Evolutionary conservation across 2,329 filamentous ascomycete genomes (phyloP).

Genomic region (Fusarium anthophilum): DNA sequence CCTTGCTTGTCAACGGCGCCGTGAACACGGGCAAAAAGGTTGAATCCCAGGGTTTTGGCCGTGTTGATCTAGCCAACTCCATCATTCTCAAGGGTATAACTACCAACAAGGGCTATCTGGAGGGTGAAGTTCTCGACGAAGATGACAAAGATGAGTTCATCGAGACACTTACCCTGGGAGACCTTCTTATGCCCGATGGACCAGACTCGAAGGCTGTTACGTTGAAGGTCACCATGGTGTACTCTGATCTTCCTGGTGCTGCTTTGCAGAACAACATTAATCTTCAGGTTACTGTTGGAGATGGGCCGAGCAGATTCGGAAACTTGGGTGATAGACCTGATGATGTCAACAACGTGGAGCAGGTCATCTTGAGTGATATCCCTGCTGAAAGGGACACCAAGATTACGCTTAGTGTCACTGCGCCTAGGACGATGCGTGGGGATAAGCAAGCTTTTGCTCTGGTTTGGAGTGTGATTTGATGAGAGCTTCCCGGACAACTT

Average conservation of each 20-base stretch:
- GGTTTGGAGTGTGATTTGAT: neutral
- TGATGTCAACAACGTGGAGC: neutral
- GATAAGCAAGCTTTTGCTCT: neutral
- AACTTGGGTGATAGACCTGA: neutral
- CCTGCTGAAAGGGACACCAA: neutral
- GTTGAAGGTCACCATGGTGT: neutral
- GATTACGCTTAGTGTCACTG: neutral
- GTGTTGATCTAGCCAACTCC: neutral
- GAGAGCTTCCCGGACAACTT: neutral
- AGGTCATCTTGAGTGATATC: neutral
- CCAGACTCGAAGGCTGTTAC: neutral
- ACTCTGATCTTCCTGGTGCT: neutral
- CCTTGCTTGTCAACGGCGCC: neutral
- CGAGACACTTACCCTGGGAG: neutral
- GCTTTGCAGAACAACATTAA: neutral
- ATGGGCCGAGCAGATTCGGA: neutral
- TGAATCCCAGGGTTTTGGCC: neutral
- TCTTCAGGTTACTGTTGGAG: neutral
- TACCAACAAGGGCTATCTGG: neutral
- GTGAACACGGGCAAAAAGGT: neutral
- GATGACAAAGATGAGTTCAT: neutral
- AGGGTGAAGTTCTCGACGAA: fast-evolving
- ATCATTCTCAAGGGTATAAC: neutral
- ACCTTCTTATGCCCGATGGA: neutral
- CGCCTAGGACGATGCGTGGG: neutral